These are phyloP conservation scores for Shiraia bambusicola DNA, from an alignment of 2,329 filamentous ascomycete genomes.

Conservation along the genomic window DNA sequence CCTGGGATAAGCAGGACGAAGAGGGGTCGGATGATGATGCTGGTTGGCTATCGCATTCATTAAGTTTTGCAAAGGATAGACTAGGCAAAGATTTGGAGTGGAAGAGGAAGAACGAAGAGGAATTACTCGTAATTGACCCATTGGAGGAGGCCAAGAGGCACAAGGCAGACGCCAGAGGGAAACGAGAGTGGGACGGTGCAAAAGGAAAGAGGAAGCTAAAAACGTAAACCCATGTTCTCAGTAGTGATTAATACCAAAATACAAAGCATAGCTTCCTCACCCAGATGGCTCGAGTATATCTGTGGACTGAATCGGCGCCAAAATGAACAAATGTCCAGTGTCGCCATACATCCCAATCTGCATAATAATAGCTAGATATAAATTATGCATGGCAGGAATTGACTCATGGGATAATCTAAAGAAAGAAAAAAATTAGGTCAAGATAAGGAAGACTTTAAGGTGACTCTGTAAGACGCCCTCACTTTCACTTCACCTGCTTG, in stretches of 20 bases:
- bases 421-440: not conserved
- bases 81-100: slow-evolving; percentile 88
- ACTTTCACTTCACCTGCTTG: slow-evolving; percentile 8
- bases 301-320: no score
- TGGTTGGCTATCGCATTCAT: slow-evolving; percentile 82
- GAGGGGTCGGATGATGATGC: slow-evolving; percentile 60
- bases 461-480: not conserved
- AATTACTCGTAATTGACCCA: slow-evolving; percentile 90
- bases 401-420: not conserved
- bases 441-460: not conserved
- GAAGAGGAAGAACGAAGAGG: slow-evolving; percentile 87
- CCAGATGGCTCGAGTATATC: no score
- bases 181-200: slow-evolving; percentile 29
- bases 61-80: slow-evolving; percentile 86
- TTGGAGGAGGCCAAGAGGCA: slow-evolving; percentile 76
- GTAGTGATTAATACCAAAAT: not conserved
- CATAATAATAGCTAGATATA: no score
- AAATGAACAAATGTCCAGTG: no score
- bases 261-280: not conserved
- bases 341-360: no score
- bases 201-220: slow-evolving; percentile 28
- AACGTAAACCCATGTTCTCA: not conserved
- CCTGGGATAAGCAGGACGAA: slow-evolving; percentile 74
- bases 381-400: not conserved
- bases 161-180: slow-evolving; percentile 57